Conservation (phyloP, 2,329 filamentous ascomycete species). For the Colletotrichum salicis region DNA sequence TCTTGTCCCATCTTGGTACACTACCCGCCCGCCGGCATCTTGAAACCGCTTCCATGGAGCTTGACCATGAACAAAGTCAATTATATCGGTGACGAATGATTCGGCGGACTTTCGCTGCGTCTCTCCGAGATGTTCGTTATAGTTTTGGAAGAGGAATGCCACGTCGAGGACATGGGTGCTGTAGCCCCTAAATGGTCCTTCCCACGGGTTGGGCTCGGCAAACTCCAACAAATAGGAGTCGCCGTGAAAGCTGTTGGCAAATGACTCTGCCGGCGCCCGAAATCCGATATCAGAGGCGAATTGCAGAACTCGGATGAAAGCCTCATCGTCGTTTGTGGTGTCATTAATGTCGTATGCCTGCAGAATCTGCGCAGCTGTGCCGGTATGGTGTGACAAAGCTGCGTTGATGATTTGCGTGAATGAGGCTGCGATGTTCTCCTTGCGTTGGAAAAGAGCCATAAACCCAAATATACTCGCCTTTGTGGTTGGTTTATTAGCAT, state of each 20-base stretch:
- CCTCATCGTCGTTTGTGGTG: background rate
- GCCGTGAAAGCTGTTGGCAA: background rate
- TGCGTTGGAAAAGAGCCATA: background rate
- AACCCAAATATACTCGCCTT: conserved; percentile 7
- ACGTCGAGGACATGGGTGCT: conserved; percentile 57
- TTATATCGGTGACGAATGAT: conserved; percentile 48
- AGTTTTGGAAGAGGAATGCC: conserved; percentile 58
- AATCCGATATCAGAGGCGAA: conserved; percentile 15
- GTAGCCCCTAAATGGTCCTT: conserved; percentile 51
- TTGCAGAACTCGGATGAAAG: background rate
- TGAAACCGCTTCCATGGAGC: conserved; percentile 20
- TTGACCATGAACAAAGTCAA: conserved; percentile 51
- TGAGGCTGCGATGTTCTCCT: background rate
- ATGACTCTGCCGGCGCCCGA: conserved; percentile 1
- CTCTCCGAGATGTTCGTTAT: conserved; percentile 48
- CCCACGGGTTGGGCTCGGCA: conserved; percentile 59
- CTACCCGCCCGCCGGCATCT: background rate
- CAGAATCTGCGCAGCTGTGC: background rate
- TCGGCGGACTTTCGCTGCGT: conserved; percentile 45
- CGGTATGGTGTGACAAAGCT: background rate
- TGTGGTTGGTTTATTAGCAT: background rate
- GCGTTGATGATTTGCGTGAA: background rate
- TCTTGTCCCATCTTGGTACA: conserved; percentile 4
- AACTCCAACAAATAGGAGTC: conserved; percentile 45
- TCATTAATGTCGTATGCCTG: background rate